Percentiles rank a stretch among this genome's conserved stretches.
Evolutionary conservation across 108 stramenopile species (phyloP).

Genomic region (Fistulifera pelliculosa): DNA sequence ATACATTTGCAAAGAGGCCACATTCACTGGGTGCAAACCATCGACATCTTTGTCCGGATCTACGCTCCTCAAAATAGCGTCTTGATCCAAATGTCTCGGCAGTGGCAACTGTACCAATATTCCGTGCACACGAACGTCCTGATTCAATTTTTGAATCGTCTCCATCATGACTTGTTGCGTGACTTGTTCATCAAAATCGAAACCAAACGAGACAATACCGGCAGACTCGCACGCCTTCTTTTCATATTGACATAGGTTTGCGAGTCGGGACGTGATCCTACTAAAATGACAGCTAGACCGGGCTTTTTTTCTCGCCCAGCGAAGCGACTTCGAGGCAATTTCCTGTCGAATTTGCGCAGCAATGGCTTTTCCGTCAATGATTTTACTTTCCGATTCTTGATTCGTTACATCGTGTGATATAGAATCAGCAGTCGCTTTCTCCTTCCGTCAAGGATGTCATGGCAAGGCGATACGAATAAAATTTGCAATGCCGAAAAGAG

Average conservation of each 20-base stretch:
- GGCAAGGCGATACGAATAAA: too few species aligned
- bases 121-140: conserved; percentile 78
- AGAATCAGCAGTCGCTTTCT: too few species aligned
- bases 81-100: conserved; percentile 82
- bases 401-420: too few species aligned
- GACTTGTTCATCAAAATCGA: conserved; percentile 69
- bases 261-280: conserved; percentile 85
- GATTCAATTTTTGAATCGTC: conserved; percentile 70
- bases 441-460: too few species aligned
- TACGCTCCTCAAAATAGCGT: conserved; percentile 56
- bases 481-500: too few species aligned
- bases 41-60: conserved; percentile 91
- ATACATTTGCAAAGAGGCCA: conserved; percentile 39
- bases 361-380: conserved; percentile 80
- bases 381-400: conserved; percentile 9
- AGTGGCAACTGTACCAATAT: conserved; percentile 97
- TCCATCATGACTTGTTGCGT: conserved; percentile 74
- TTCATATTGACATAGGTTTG: conserved; percentile 98
- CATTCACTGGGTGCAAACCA: conserved; percentile 91
- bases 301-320: conserved; percentile 25
- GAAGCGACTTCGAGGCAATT: conserved; percentile 33
- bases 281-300: conserved; percentile 92
- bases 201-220: conserved; percentile 71
- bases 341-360: conserved; percentile 61
- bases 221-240: conserved; percentile 89